Evolutionary conservation across 176 grass and related monocot genomes (phyloP).

Genomic region (Oryza nivara): DNA sequence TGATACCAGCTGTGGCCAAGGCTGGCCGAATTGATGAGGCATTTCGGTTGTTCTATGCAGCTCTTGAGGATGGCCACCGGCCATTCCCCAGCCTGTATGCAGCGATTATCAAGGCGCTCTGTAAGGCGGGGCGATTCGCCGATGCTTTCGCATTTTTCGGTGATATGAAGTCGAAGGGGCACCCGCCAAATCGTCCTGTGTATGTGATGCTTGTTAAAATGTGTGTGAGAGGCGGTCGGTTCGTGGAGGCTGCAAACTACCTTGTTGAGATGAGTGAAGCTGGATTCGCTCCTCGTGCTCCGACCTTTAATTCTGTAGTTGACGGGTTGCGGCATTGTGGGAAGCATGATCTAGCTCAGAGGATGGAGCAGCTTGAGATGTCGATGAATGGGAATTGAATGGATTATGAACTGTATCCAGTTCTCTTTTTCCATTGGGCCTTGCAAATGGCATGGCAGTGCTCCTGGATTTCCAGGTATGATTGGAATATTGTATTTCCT

Average conservation of each 20-base stretch:
- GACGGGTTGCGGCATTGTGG: conserved; percentile 74
- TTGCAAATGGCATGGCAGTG: neutral
- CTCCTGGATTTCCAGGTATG: conserved; percentile 38
- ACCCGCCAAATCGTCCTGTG: conserved; percentile 76
- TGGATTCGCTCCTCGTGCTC: conserved; percentile 62
- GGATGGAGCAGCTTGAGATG: conserved; percentile 78
- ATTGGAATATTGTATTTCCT: neutral
- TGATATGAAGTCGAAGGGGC: conserved; percentile 80
- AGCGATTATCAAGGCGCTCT: conserved; percentile 85
- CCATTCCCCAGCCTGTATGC: conserved; percentile 93
- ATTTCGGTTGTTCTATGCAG: conserved; percentile 74
- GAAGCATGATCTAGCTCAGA: conserved; percentile 75
- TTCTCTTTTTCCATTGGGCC: neutral
- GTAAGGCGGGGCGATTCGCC: conserved; percentile 69
- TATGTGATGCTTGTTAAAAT: conserved; percentile 98
- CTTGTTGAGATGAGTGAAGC: conserved; percentile 84
- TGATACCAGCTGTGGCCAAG: conserved; percentile 87
- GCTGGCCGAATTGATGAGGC: conserved; percentile 76
- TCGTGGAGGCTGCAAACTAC: conserved; percentile 77
- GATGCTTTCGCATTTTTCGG: conserved; percentile 84
- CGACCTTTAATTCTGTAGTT: conserved; percentile 76
- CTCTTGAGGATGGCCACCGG: conserved; percentile 74
- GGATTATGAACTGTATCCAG: neutral
- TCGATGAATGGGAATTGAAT: conserved; percentile 59
- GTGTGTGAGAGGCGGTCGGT: conserved; percentile 78